Percentiles rank a stretch among this genome's conserved stretches.
These are phyloP conservation scores for Fragaria ananassa DNA, from an alignment of 306 rosid species.

Conservation along the genomic window DNA sequence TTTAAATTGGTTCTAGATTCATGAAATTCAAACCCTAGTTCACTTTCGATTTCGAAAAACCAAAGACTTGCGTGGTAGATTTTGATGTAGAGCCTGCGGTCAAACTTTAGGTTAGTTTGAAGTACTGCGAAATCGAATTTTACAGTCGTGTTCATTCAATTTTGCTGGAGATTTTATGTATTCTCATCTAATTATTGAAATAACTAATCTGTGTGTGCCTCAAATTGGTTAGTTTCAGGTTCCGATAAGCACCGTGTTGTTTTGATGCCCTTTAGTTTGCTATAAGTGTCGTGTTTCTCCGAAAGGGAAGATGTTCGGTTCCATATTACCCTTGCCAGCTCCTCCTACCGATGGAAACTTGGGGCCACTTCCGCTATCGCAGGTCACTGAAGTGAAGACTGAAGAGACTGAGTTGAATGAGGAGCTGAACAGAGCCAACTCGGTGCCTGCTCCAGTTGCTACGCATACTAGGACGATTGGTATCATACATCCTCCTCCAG, in stretches of 20 bases:
- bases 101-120: background rate
- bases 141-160: background rate
- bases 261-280: background rate
- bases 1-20: background rate
- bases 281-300: background rate
- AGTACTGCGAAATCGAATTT: background rate
- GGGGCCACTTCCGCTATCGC: constrained; percentile 58
- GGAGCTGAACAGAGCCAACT: constrained; percentile 41
- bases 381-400: constrained; percentile 34
- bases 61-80: background rate
- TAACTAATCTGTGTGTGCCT: background rate
- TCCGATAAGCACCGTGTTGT: background rate
- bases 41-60: background rate
- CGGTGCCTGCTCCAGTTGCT: constrained; percentile 52
- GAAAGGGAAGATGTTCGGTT: constrained; percentile 16
- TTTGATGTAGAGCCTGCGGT: background rate
- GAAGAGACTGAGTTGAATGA: constrained; percentile 32
- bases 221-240: constrained; percentile 10
- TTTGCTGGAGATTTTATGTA: background rate
- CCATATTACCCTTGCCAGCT: constrained; percentile 86
- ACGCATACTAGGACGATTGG: constrained; percentile 91
- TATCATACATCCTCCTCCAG: constrained; percentile 88
- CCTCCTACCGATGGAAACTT: constrained; percentile 73
- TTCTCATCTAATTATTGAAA: background rate
- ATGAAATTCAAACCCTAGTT: background rate